Conservation (phyloP, 176 grass and related monocot species). For the Hordeum marinum region DNA sequence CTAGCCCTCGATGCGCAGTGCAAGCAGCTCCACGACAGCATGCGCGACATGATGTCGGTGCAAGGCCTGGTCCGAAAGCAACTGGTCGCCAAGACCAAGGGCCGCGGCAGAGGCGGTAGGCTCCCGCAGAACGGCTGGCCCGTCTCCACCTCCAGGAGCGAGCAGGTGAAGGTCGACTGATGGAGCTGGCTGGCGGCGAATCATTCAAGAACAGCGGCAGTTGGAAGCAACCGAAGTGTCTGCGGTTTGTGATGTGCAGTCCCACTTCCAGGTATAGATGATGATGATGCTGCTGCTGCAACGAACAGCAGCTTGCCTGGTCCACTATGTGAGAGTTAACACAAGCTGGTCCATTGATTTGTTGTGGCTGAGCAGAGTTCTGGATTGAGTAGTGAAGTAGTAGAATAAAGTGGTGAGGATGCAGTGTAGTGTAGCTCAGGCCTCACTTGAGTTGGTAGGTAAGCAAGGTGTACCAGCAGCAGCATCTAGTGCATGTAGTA, state of each 20-base stretch:
- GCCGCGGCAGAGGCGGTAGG: not conserved
- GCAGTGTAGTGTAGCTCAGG: not conserved
- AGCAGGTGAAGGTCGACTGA: constrained; percentile 39
- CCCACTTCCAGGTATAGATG: not conserved
- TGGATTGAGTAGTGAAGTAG: not conserved
- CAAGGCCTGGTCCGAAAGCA: constrained; percentile 49
- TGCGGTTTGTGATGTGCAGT: not conserved
- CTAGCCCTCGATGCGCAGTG: constrained; percentile 68
- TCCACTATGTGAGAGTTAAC: not conserved
- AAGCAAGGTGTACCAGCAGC: not conserved
- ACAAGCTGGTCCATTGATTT: not conserved
- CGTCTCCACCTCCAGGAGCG: constrained; percentile 35
- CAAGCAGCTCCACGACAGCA: constrained; percentile 59
- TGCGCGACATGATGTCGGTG: constrained; percentile 52
- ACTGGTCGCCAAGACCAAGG: constrained; percentile 40
- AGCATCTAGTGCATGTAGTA: not conserved
- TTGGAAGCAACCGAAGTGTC: not conserved
- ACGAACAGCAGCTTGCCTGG: not conserved
- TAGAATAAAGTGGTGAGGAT: constrained; percentile 15
- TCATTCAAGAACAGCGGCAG: not conserved
- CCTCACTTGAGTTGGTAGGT: not conserved
- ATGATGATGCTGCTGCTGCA: not conserved
- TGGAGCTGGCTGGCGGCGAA: constrained; percentile 2
- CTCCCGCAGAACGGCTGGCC: constrained; percentile 48
- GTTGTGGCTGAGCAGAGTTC: not conserved